A percentile compares a stretch with the other conserved stretches of the same genome.
phyloP scores from a whole-genome alignment of 2,329 filamentous ascomycete species.

The Diaporthe vexans region DNA sequence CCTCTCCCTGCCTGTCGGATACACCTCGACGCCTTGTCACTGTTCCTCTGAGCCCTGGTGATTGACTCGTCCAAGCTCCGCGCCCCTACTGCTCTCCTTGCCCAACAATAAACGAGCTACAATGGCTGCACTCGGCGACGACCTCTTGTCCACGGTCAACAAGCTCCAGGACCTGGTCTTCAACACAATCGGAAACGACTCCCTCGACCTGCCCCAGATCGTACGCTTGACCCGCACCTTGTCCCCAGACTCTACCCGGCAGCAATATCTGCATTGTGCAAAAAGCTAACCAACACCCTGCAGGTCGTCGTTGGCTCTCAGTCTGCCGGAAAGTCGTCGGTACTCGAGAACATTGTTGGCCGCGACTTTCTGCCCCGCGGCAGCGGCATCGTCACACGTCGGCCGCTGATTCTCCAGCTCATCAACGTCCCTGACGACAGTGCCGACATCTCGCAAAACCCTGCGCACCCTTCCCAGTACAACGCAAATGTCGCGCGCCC shows the following conservation, averaged over 20 bases:
- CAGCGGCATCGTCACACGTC: slow-evolving; percentile 94
- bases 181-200: slow-evolving; percentile 99
- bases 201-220: slow-evolving; percentile 96
- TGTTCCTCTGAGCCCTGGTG: slow-evolving; percentile 23
- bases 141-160: slow-evolving; percentile 95
- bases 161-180: slow-evolving; percentile 99
- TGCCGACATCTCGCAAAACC: slow-evolving; percentile 60
- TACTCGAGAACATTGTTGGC: slow-evolving; percentile 98
- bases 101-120: slow-evolving; percentile 43
- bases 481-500: slow-evolving; percentile 74
- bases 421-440: slow-evolving; percentile 93
- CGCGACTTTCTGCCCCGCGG: slow-evolving; percentile 96
- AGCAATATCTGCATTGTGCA: slow-evolving; percentile 39
- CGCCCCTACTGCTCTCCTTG: slow-evolving; percentile 22
- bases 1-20: slow-evolving; percentile 19
- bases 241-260: slow-evolving; percentile 29
- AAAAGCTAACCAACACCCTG: slow-evolving; percentile 44
- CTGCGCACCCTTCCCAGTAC: slow-evolving; percentile 40
- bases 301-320: slow-evolving; percentile 99
- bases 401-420: slow-evolving; percentile 95
- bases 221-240: slow-evolving; percentile 66
- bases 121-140: slow-evolving; percentile 97
- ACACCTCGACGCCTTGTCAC: slow-evolving; percentile 13
- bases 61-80: slow-evolving; percentile 32
- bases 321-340: slow-evolving; percentile 97